Evolutionary conservation across 2,329 filamentous ascomycete genomes (phyloP), one percentile per base, ranked within the genome.

Genomic region (Neonectria ditissima): DNA sequence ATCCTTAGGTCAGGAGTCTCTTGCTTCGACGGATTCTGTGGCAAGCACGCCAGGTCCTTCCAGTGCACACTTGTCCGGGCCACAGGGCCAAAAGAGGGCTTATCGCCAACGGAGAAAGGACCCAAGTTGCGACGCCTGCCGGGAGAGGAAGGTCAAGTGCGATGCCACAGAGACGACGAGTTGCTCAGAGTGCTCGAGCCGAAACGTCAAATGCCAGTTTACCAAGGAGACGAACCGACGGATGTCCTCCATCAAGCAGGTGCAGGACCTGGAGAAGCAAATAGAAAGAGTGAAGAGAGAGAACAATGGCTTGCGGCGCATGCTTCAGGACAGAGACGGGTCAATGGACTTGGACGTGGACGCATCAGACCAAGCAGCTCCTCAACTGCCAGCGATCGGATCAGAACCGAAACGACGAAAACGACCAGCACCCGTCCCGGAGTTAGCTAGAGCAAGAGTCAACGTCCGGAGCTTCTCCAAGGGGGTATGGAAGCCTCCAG

Each of bases 181-280:
- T 80, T 99, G 96, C 78, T 97, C 96, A 2, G 96, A 99, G 80
- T 99, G 96, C 81, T 96, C 93, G 5, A 97, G 94, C 77, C 91
- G 96, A 69, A 97, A 95, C 76, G 95, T 98, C 69, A 97, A 97
- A 78, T 99, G 96, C 76, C 95, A 98, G 76, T 99, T 99, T 77
- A 99, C 96, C 53, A 99, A 99, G 81, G 96, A 99, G 80, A 99
- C 96, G 13, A 99, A 99, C 78, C 88, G 96, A 63, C 89, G 96
- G 66, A 99, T 99, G 96, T 98, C 96, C 18, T 98, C 95, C 1
- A 98, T 98, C 81, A 99, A 98, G 87, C 96, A 97, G 83, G 92
- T 98, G 13, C 96, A 98, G 80, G 96, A 99, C 77, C 84, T 99
- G 26, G 95, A 98, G 80, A 96, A 93, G 79, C 94, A 97, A 79